A percentile compares a stretch with the other conserved stretches of the same genome.
These are phyloP conservation scores for Dactylellina drechsleri DNA, from an alignment of 2,329 filamentous ascomycete species.

Conservation along the genomic window DNA sequence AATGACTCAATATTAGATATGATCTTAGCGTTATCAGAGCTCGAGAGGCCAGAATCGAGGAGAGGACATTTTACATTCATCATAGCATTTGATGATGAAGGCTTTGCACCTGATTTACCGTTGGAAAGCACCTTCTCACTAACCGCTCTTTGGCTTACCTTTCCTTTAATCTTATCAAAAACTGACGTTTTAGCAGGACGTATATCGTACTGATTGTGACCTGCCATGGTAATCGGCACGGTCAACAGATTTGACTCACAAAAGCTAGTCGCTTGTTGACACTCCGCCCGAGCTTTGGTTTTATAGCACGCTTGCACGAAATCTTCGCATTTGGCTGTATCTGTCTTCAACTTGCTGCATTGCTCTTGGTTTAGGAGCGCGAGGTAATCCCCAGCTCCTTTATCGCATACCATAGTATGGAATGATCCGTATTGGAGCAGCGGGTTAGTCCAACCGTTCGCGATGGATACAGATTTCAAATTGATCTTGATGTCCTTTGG, in stretches of 20 bases:
- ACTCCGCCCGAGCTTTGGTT: background rate
- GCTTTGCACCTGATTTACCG: background rate
- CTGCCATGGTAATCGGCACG: background rate
- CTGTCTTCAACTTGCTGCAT: background rate
- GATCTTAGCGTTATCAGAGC: background rate
- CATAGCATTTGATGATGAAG: background rate
- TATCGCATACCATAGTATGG: background rate
- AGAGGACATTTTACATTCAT: background rate
- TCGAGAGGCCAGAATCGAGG: background rate
- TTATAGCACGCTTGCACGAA: background rate
- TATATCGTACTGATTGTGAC: background rate
- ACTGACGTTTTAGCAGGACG: background rate
- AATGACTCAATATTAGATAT: background rate
- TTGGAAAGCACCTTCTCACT: background rate
- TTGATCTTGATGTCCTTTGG: background rate
- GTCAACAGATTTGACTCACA: background rate
- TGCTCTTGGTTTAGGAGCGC: background rate
- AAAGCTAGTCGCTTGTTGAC: background rate
- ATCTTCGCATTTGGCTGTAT: background rate
- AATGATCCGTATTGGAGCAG: background rate
- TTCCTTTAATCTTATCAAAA: background rate
- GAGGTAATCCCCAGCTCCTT: background rate
- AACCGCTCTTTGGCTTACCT: background rate
- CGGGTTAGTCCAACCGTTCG: background rate
- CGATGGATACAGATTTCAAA: background rate